Base-by-base conservation (phyloP, 192 early-diverging fungal species). In the Paraglomus occultum region DNA sequence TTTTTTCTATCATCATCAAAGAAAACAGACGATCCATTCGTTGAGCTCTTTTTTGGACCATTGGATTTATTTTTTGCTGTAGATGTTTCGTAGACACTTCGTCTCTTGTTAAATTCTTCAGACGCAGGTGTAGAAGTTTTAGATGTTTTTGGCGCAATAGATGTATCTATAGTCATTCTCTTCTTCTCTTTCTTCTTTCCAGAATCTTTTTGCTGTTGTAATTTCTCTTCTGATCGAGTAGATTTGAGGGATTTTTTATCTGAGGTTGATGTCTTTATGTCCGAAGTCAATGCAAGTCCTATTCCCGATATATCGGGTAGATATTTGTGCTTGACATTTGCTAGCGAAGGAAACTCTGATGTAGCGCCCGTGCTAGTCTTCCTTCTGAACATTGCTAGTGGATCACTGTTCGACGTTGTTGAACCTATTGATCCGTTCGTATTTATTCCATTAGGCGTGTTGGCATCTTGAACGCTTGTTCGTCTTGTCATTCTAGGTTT, bases 221-320 rank as follows among this genome's bases (percentile, higher is more conserved):
- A 22, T 59, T 18, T 70, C 46, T 70, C 67, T 39, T 70, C 55
- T 2, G 67, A 70, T 8, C 55, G 54, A 59, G 67, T 15, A 4
- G 22, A 15, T 38, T 70, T 70, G 10, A 70, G 40, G 9, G 46
- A 23, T 59, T 59, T 70, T 57, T 48, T 64, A 23, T 50, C 47
- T 31, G 44, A n/a, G 18, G 31, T 14, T 11, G 47, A 45, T 20
- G 50, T 20, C 31, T 12, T 45, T 49, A 57, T 12, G 14, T 11
- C 42, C 8, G 52, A 40, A 60, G 12, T 22, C 11, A 39, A 14
- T 14, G 58, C 18, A 23, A 22, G 6, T 11, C 18, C 58, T 12
- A 61, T 61, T 39, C 23, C 45, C 47, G 45, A 3, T 50, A 12
- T 59, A 10, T 70, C 67, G 10, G 58, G 58, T 11, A 61, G 12